Base-by-base conservation (phyloP, 2,329 filamentous ascomycete genomes). In the Paraconiothyrium sp. region DNA sequence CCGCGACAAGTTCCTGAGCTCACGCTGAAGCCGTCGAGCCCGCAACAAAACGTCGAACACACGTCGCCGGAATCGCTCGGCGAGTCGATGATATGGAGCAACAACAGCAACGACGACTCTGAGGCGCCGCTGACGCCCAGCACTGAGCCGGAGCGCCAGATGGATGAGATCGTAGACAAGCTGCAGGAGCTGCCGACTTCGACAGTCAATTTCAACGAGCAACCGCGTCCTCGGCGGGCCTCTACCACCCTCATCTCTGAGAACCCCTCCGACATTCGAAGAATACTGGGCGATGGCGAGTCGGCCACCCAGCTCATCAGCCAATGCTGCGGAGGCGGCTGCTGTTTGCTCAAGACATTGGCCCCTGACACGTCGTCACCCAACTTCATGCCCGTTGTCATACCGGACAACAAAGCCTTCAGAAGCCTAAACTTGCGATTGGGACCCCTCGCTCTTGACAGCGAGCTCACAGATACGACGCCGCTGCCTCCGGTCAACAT, bases 351-450 rank as follows among this genome's bases (percentile, higher is more conserved):
- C 60, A 83, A 88, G 72, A 83, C 84, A 35, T 72, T 89, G 69
- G 81, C 81, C 43, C 76, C 83, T 7, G 78, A 84, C 61, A 81
- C 80, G 4, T 74, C 80, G 8, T 75, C 80, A 44, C 77, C 82
- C 46, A 72, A 77, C 52, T 80, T 78, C 49, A 73, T 74, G 6
- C 83, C 85, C 3, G 81, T 90, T 56, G 78, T 80, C 39, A 76
- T 83, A 2, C 94, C 94, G 1, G 89, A 95, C 77, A 98, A 97
- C 72, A 86, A 90, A 62, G 95, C 95, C 16, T 99, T 92, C 81
- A 86, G 88, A 59, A 92, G 90, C 62, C 85, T 99, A 52, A 84
- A 89, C 56, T 85, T 98, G 68, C 91, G 90, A 70, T 85, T 98
- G 62, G 88, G 89, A 60, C 85, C 89, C 35, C 88, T 98, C 57